These are phyloP conservation scores for Macrolepiota dolichaula DNA, from an alignment of 768 basidiomycete genomes.

Conservation along the genomic window DNA sequence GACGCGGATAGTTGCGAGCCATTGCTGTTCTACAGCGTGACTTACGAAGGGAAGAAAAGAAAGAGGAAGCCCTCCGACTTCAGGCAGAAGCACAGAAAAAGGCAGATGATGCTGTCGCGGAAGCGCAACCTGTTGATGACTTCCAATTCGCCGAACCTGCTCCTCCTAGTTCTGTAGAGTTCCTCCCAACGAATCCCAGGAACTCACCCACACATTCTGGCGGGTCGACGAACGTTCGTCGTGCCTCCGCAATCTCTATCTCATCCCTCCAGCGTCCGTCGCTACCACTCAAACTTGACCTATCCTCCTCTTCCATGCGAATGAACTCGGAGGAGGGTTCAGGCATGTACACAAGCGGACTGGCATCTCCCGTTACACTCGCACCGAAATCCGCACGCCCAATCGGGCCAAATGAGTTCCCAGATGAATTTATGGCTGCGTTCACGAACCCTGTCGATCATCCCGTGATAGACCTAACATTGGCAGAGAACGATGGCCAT, in stretches of 20 bases:
- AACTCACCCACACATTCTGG: conserved; percentile 30
- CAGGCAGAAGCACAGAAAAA: conserved; percentile 24
- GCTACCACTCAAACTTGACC: conserved; percentile 75
- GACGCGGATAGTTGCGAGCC: conserved; percentile 53
- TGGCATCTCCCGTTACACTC: conserved; percentile 77
- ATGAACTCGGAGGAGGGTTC: conserved; percentile 67
- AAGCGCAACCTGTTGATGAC: background rate
- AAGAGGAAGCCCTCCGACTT: conserved; percentile 4
- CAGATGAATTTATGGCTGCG: conserved; percentile 65
- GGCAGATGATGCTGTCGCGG: conserved; percentile 24
- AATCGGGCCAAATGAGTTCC: conserved; percentile 48
- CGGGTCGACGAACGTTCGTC: conserved; percentile 33
- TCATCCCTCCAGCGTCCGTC: conserved; percentile 74
- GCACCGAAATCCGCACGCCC: conserved; percentile 78
- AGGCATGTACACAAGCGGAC: conserved; percentile 51
- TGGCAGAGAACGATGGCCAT: conserved; percentile 26
- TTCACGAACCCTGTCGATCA: conserved; percentile 33
- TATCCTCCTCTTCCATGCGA: conserved; percentile 66
- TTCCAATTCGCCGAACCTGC: conserved; percentile 8
- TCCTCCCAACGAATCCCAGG: conserved; percentile 17
- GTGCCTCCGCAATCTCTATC: conserved; percentile 75
- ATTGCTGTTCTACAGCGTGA: conserved; percentile 74
- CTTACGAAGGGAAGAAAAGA: conserved; percentile 54
- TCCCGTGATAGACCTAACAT: conserved; percentile 62
- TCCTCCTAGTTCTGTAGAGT: conserved; percentile 18